These are phyloP conservation scores for Escovopsis sp. DNA, from an alignment of 2,329 filamentous ascomycete species.

Conservation along the genomic window DNA sequence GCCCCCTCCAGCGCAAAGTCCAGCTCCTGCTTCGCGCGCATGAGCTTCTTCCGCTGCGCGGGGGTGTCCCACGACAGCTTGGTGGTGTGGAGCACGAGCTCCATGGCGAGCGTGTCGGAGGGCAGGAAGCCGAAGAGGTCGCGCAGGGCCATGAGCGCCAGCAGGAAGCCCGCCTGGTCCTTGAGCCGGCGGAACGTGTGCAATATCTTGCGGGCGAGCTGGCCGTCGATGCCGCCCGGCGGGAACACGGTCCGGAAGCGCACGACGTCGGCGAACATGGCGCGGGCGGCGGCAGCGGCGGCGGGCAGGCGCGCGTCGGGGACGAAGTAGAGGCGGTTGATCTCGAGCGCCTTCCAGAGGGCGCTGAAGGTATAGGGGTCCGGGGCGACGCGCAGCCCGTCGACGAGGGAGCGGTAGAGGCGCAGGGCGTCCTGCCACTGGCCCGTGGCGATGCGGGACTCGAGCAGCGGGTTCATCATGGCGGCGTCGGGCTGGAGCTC, in stretches of 20 bases:
- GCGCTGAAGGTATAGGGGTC: slow-evolving; percentile 56
- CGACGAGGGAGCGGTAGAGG: slow-evolving; percentile 41
- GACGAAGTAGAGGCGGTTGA: slow-evolving; percentile 32
- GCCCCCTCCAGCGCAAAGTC: slow-evolving; percentile 22
- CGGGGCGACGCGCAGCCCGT: slow-evolving; percentile 32
- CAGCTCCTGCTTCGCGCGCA: slow-evolving; percentile 27
- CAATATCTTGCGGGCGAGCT: slow-evolving; percentile 34
- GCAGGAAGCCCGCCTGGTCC: slow-evolving; percentile 30
- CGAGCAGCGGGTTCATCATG: slow-evolving; percentile 68
- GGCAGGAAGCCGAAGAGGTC: slow-evolving; percentile 29
- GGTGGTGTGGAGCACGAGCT: slow-evolving; percentile 30
- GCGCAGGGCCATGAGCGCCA: slow-evolving; percentile 29
- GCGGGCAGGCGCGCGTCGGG: slow-evolving; percentile 13
- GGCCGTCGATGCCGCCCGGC: slow-evolving; percentile 27
- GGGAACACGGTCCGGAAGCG: slow-evolving; percentile 32
- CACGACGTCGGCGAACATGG: slow-evolving; percentile 34
- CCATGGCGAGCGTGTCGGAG: slow-evolving; percentile 30
- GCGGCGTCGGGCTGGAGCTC: slow-evolving; percentile 55
- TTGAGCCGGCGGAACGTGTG: slow-evolving; percentile 34
- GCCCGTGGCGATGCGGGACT: slow-evolving; percentile 47
- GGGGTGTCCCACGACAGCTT: slow-evolving; percentile 29
- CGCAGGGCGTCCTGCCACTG: slow-evolving; percentile 37
- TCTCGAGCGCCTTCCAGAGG: slow-evolving; percentile 45
- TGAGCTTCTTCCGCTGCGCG: slow-evolving; percentile 24
- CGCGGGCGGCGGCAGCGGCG: slow-evolving; percentile 23